These are phyloP conservation scores for Hirsutella minnesotensis DNA, from an alignment of 2,329 filamentous ascomycete genomes.

Conservation along the genomic window DNA sequence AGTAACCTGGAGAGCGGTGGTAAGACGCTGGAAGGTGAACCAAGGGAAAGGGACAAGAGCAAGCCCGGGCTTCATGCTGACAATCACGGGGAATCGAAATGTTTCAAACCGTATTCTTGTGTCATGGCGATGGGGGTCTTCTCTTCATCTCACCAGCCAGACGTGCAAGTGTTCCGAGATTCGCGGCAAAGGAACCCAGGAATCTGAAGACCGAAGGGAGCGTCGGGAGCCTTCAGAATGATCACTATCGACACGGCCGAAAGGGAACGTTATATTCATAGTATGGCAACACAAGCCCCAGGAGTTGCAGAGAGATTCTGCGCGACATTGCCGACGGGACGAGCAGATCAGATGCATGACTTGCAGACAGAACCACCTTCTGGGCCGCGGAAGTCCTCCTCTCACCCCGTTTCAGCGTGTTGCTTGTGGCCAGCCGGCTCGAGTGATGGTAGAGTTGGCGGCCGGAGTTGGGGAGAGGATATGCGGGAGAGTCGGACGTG, in stretches of 20 bases:
- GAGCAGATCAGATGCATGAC: not conserved
- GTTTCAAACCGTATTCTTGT: not conserved
- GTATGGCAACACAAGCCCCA: not conserved
- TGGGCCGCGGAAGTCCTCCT: not conserved
- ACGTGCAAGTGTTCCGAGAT: too few species aligned
- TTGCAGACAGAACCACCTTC: not conserved
- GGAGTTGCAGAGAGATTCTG: not conserved
- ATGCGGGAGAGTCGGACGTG: not conserved
- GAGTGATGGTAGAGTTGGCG: not conserved
- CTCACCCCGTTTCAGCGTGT: not conserved
- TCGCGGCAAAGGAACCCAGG: too few species aligned
- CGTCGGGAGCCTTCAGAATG: too few species aligned
- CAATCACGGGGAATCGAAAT: not conserved
- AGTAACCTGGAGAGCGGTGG: slow-evolving; percentile 29
- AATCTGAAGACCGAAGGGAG: too few species aligned
- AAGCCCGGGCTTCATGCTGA: not conserved
- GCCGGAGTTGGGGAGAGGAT: not conserved
- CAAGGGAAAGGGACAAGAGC: slow-evolving; percentile 4
- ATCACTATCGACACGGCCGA: not conserved
- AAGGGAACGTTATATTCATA: not conserved
- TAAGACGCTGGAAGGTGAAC: slow-evolving; percentile 7
- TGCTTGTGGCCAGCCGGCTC: not conserved
- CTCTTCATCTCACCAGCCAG: too few species aligned
- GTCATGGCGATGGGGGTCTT: too few species aligned
- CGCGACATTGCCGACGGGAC: not conserved